A percentile compares a stretch with the other conserved stretches of the same genome.
These are phyloP conservation scores for Spergularia azorica DNA, from an alignment of 179 eudicot species.

Conservation along the genomic window DNA sequence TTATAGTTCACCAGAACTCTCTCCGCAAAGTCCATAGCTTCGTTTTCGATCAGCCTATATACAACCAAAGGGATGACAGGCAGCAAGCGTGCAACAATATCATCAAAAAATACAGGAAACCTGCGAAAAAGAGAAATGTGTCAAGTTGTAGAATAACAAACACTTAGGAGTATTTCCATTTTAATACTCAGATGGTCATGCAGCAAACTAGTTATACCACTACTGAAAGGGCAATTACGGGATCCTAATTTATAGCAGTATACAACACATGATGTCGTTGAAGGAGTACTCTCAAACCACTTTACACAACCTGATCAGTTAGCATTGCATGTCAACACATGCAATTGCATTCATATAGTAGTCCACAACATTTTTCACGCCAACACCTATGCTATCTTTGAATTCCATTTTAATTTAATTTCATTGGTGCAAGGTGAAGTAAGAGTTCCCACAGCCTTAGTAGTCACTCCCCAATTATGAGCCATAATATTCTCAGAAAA, in stretches of 20 bases:
- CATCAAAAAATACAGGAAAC: constrained; percentile 90
- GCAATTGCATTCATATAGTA: neutral
- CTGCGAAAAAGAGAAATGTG: constrained; percentile 42
- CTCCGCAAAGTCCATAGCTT: constrained; percentile 83
- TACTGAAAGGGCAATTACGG: neutral
- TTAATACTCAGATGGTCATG: neutral
- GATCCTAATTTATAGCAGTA: neutral
- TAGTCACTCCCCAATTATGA: neutral
- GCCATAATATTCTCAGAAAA: neutral
- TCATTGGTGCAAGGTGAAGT: neutral
- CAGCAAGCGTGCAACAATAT: constrained; percentile 83
- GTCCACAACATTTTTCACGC: neutral
- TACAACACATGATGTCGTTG: neutral
- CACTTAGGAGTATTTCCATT: neutral
- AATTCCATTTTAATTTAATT: neutral
- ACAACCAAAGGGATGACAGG: constrained; percentile 90
- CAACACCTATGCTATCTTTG: neutral
- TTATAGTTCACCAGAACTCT: constrained; percentile 73
- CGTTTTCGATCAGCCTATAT: constrained; percentile 94
- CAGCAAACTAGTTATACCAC: constrained; percentile 6
- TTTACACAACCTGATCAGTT: neutral
- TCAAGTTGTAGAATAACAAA: constrained; percentile 12
- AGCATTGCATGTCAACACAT: neutral
- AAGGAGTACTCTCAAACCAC: neutral
- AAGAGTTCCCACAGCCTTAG: neutral